Evolutionary conservation across 257 asterid species (phyloP).

Genomic region (Nyctanthes arbortristis): DNA sequence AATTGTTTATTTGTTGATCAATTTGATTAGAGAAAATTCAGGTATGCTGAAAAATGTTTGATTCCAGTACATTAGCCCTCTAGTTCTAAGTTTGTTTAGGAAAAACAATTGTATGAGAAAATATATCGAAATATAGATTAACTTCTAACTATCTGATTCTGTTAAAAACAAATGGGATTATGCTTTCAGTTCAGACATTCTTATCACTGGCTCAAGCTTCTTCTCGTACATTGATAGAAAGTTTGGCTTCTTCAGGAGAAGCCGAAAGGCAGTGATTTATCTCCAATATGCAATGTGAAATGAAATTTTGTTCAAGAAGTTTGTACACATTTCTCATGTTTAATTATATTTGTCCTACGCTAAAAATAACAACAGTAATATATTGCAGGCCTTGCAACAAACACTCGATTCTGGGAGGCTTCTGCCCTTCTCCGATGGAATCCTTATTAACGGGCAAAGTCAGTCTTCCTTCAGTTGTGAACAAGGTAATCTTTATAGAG

Average conservation of each 20-base stretch:
- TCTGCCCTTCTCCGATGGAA: constrained; percentile 73
- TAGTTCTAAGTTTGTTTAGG: background rate
- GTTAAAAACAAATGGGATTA: too few relatives aligned
- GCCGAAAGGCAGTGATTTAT: background rate
- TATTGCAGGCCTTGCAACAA: constrained; percentile 69
- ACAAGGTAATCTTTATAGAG: constrained; percentile 56
- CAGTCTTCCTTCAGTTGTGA: constrained; percentile 61
- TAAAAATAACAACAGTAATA: background rate
- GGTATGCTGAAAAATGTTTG: background rate
- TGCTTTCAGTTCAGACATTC: background rate
- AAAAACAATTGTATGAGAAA: background rate
- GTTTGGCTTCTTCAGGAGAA: background rate
- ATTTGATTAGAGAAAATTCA: background rate
- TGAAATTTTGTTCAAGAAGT: background rate
- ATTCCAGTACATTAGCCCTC: background rate
- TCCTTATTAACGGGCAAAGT: constrained; percentile 77
- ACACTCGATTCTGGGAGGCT: constrained; percentile 74
- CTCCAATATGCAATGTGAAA: background rate
- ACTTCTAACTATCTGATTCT: too few relatives aligned
- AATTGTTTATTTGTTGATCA: background rate
- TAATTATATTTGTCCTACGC: background rate
- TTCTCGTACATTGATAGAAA: background rate
- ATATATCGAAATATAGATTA: too few relatives aligned
- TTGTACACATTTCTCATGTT: background rate
- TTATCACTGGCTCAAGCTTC: background rate